Evolutionary conservation across 2,329 filamentous ascomycete species (phyloP).

Genomic region (Helotiales sp.): DNA sequence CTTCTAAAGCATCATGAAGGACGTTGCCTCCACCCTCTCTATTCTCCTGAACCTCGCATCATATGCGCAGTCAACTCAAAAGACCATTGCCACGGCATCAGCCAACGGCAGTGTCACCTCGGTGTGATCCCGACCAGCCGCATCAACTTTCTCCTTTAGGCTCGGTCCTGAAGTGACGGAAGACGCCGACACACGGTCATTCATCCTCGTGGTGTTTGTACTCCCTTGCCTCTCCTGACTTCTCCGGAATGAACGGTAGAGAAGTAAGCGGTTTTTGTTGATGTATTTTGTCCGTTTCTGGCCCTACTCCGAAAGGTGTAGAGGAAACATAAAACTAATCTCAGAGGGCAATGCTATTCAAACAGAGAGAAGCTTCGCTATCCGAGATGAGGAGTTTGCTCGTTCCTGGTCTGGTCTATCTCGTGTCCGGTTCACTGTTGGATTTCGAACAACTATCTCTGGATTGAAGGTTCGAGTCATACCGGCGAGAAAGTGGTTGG

Average conservation of each 20-base stretch:
- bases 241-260: slow-evolving; percentile 43
- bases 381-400: slow-evolving; percentile 27
- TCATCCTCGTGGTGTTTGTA: slow-evolving; percentile 27
- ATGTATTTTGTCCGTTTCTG: slow-evolving; percentile 89
- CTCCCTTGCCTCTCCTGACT: slow-evolving; percentile 33
- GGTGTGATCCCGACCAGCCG: slow-evolving; percentile 60
- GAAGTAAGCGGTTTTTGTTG: slow-evolving; percentile 84
- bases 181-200: slow-evolving; percentile 35
- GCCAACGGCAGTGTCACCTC: slow-evolving; percentile 47
- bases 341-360: slow-evolving; percentile 80
- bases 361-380: slow-evolving; percentile 64
- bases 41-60: slow-evolving; percentile 30
- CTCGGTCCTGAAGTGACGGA: slow-evolving; percentile 32
- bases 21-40: slow-evolving; percentile 46
- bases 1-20: slow-evolving; percentile 30
- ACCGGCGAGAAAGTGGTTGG: slow-evolving; percentile 20
- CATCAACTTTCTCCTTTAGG: slow-evolving; percentile 62
- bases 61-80: slow-evolving; percentile 39
- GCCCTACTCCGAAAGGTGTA: slow-evolving; percentile 61
- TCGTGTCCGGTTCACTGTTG: slow-evolving; percentile 25
- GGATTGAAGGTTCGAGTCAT: slow-evolving; percentile 18
- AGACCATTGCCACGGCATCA: slow-evolving; percentile 53
- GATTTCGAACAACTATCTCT: slow-evolving; percentile 18
- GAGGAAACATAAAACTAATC: slow-evolving; percentile 95
- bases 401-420: slow-evolving; percentile 17